phyloP scores from a whole-genome alignment of 345 rosid genomes.

The Salix udensis region DNA sequence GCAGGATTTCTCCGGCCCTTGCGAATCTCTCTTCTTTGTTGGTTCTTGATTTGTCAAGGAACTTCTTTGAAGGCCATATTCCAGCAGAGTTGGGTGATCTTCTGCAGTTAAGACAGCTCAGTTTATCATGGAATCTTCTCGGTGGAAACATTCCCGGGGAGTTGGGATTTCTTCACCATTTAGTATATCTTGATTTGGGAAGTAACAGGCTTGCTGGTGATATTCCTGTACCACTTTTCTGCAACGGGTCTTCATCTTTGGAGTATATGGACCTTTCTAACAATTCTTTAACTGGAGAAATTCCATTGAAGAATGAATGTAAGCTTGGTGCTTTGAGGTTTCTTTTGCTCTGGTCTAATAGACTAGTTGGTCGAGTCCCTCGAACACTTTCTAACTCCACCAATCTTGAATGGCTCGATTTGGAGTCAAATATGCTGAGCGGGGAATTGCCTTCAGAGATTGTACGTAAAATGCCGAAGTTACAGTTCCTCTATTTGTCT shows the following conservation, averaged over 20 bases:
- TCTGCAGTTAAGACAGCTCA: constrained; percentile 45
- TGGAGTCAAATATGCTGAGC: constrained; percentile 61
- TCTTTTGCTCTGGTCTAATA: constrained; percentile 83
- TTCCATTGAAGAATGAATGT: constrained; percentile 51
- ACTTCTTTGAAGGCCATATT: constrained; percentile 58
- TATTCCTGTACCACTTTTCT: constrained; percentile 55
- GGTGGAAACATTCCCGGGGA: constrained; percentile 58
- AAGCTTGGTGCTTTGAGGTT: constrained; percentile 47
- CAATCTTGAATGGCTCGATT: constrained; percentile 71
- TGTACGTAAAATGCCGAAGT: constrained; percentile 47
- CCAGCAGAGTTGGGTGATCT: constrained; percentile 63
- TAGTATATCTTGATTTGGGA: constrained; percentile 60
- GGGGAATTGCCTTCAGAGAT: constrained; percentile 74
- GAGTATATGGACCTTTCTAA: constrained; percentile 75
- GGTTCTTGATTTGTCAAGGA: constrained; percentile 70
- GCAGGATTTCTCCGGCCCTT: constrained; percentile 58
- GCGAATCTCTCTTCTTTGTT: constrained; percentile 56
- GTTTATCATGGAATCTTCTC: constrained; percentile 64
- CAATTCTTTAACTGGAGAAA: constrained; percentile 60
- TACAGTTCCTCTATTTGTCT: constrained; percentile 80
- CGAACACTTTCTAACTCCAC: constrained; percentile 58
- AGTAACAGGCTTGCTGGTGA: constrained; percentile 52
- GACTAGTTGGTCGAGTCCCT: constrained; percentile 54
- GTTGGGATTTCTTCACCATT: constrained; percentile 43
- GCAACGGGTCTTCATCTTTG: constrained; percentile 51